Conservation (phyloP, 2,329 filamentous ascomycete species). For the Capronia americana region DNA sequence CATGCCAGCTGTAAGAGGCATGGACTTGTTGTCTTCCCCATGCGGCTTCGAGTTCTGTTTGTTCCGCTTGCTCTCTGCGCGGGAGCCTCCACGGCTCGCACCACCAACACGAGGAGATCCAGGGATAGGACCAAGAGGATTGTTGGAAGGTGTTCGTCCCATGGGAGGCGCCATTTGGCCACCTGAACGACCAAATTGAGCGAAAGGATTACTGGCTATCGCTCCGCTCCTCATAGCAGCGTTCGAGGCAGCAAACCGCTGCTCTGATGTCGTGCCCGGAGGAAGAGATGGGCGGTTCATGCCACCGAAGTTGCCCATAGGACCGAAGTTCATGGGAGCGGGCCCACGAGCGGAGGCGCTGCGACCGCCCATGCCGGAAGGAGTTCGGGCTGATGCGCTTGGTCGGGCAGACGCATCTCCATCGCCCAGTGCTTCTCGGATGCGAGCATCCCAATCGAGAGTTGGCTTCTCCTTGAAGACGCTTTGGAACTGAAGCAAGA, state of each 20-base stretch:
- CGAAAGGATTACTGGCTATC: slow-evolving; percentile 60
- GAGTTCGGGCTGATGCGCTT: slow-evolving; percentile 62
- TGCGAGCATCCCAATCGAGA: slow-evolving; percentile 86
- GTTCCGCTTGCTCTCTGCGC: slow-evolving; percentile 56
- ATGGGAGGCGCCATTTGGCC: slow-evolving; percentile 66
- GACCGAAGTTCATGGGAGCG: slow-evolving; percentile 55
- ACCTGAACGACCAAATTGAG: slow-evolving; percentile 63
- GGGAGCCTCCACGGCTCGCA: slow-evolving; percentile 63
- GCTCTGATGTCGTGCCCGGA: slow-evolving; percentile 75
- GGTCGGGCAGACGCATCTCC: slow-evolving; percentile 68
- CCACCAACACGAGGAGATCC: slow-evolving; percentile 74
- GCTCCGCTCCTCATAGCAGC: slow-evolving; percentile 53
- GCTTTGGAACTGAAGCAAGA: slow-evolving; percentile 93
- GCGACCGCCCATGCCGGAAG: slow-evolving; percentile 57
- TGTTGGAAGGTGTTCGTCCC: slow-evolving; percentile 63
- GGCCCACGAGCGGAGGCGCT: slow-evolving; percentile 60
- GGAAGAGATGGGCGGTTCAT: slow-evolving; percentile 64
- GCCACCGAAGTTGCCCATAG: slow-evolving; percentile 74
- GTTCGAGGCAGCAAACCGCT: slow-evolving; percentile 73
- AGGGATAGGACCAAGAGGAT: slow-evolving; percentile 63
- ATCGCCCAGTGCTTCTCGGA: slow-evolving; percentile 85
- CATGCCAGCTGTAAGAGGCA: slow-evolving; percentile 86
- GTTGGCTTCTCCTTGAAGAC: slow-evolving; percentile 98
- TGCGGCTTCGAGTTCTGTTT: slow-evolving; percentile 63
- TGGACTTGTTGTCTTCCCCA: slow-evolving; percentile 76